A percentile compares a stretch with the other conserved stretches of the same genome.
Evolutionary conservation across 257 asterid genomes (phyloP).

Genomic region (Primulina huaijiensis): DNA sequence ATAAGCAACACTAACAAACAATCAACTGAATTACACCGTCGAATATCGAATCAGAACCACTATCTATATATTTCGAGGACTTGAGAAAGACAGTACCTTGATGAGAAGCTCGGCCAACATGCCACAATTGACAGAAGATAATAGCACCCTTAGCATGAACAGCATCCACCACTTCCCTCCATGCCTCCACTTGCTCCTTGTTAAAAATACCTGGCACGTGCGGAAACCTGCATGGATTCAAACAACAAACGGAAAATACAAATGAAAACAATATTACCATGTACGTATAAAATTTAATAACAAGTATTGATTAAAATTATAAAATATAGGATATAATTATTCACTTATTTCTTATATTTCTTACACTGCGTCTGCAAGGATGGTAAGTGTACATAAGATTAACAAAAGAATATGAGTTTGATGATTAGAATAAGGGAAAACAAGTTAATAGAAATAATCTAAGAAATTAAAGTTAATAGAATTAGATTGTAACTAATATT

Average conservation of each 20-base stretch:
- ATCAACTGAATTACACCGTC: not conserved
- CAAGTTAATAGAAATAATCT: too few relatives aligned
- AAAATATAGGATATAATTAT: too few relatives aligned
- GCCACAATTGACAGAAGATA: conserved; percentile 95
- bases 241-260: conserved; percentile 4
- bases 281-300: too few relatives aligned
- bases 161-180: conserved; percentile 73
- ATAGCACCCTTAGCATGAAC: conserved; percentile 82
- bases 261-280: not conserved
- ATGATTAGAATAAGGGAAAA: too few relatives aligned
- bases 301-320: too few relatives aligned
- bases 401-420: too few relatives aligned
- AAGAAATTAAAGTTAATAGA: too few relatives aligned
- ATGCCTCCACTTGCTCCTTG: conserved; percentile 77
- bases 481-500: too few relatives aligned
- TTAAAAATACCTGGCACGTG: conserved; percentile 91
- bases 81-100: conserved; percentile 35
- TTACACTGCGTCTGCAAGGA: too few relatives aligned
- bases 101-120: conserved; percentile 96
- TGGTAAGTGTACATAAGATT: too few relatives aligned
- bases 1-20: not conserved
- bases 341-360: too few relatives aligned
- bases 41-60: conserved; percentile 15
- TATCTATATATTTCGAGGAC: not conserved
- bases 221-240: conserved; percentile 60